Conservation (phyloP, 352 stramenopile species). For the Phytophthora sansomeana region DNA sequence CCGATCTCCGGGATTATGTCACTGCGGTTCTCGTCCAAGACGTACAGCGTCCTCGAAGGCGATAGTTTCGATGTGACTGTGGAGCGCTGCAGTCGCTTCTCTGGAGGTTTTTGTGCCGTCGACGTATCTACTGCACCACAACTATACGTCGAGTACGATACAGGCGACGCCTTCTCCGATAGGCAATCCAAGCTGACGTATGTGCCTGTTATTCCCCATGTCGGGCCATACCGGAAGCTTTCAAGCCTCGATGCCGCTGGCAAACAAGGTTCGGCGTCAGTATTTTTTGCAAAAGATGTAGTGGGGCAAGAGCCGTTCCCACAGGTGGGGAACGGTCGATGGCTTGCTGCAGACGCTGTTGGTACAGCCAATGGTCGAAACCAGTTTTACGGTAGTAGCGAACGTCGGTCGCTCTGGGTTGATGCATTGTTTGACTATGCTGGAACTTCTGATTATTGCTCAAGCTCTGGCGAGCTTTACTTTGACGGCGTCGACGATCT, state of each 20-base stretch:
- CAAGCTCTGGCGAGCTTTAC: constrained; percentile 64
- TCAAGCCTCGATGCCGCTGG: constrained; percentile 63
- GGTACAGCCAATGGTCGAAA: constrained; percentile 88
- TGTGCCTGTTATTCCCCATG: constrained; percentile 45
- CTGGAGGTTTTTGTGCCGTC: constrained; percentile 70
- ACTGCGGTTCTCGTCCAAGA: constrained; percentile 71
- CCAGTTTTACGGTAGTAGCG: constrained; percentile 92
- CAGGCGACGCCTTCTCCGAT: constrained; percentile 77
- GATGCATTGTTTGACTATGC: constrained; percentile 90
- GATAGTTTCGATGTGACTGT: constrained; percentile 79
- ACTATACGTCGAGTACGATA: constrained; percentile 79
- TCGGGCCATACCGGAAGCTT: constrained; percentile 73
- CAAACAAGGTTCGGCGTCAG: constrained; percentile 36
- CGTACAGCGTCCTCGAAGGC: constrained; percentile 91
- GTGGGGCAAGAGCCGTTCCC: constrained; percentile 83
- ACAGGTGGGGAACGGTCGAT: constrained; percentile 63
- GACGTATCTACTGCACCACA: constrained; percentile 54
- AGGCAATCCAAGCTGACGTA: constrained; percentile 51
- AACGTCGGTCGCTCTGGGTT: constrained; percentile 81
- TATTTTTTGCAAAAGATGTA: constrained; percentile 68
- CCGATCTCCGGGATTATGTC: constrained; percentile 92
- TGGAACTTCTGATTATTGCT: constrained; percentile 90
- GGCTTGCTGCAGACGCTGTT: constrained; percentile 65
- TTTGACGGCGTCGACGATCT: constrained; percentile 63
- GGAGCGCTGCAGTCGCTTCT: constrained; percentile 61